Base-by-base conservation (phyloP, 192 early-diverging fungal species). In the Jimgerdemannia lactiflua region DNA sequence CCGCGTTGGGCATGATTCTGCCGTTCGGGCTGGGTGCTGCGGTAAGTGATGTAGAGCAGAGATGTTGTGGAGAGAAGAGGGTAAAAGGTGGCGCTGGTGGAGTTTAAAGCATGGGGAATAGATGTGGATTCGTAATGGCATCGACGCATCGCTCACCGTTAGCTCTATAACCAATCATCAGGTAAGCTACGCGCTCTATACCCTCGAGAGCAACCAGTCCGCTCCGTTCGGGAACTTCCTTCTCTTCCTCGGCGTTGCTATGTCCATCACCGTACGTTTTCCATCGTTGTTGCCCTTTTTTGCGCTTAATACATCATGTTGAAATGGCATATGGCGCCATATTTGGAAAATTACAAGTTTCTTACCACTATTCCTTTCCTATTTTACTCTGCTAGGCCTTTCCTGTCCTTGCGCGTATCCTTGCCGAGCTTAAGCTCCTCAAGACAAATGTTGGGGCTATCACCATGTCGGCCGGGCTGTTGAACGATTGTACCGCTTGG, bases 401-500 rank as follows among this genome's bases (percentile, higher is more conserved):
- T 73, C 97, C 97, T 0, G 97, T 99, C 2, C 87, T 99, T 42
- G 97, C 95, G 0, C 96, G 97, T 74, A 97, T 99, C 69, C 80
- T 99, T 71, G 91, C 94, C 0, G 96, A 97, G 81, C 86, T 91
- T 44, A 95, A 96, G 75, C 78, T 99, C 43, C 81, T 97, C 43
- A 83, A 85, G 4, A 94, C 95, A 40, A 84, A 83, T 6, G 95
- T 97, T 8, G 97, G 96, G 10, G 86, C 91, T 18, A 85, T 92
- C n/a, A 90, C 95, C 18, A 89, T 99, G 68, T 91, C 94, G 18
- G 90, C 95, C 3, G 95, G 94, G 3, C 91, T 96, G 8, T 85
- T 94, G 40, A 95, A 97, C 74, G 96, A 99, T 75, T 92, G 92
- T 42, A 85, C 88, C 43, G 94, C 95, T 74, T 99, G 97, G 97